phyloP scores from a whole-genome alignment of 257 asterid species.

The Solanum sejunctum region DNA sequence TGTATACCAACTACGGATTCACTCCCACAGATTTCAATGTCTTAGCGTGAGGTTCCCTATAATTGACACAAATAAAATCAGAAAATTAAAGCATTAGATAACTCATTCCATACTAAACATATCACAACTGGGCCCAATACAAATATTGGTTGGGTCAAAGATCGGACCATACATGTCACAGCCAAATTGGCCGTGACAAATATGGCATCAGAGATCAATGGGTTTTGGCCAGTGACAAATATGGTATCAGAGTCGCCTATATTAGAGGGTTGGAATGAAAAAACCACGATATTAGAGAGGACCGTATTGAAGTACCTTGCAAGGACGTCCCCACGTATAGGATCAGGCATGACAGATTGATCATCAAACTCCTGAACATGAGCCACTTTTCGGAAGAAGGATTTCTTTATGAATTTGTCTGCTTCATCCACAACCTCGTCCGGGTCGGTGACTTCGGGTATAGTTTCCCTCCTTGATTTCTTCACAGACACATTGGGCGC shows the following conservation, averaged over 20 bases:
- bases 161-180: not conserved
- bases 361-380: slow-evolving; percentile 19
- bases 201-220: no score
- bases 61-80: not conserved
- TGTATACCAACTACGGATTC: slow-evolving; percentile 1
- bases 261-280: no score
- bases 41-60: slow-evolving; percentile 4
- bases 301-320: not conserved
- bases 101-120: not conserved
- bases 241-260: not conserved
- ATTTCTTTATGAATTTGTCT: slow-evolving; percentile 8
- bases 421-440: slow-evolving; percentile 17
- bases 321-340: slow-evolving; percentile 8
- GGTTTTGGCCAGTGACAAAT: not conserved
- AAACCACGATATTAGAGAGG: not conserved
- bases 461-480: slow-evolving; percentile 23
- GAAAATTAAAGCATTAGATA: not conserved
- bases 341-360: slow-evolving; percentile 6
- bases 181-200: no score
- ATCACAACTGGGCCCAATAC: not conserved
- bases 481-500: slow-evolving; percentile 18
- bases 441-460: slow-evolving; percentile 26
- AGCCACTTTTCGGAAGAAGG: slow-evolving; percentile 29
- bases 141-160: not conserved
- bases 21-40: slow-evolving; percentile 18